Conservation (phyloP, 768 basidiomycete genomes). For the Mycena latifolia region DNA sequence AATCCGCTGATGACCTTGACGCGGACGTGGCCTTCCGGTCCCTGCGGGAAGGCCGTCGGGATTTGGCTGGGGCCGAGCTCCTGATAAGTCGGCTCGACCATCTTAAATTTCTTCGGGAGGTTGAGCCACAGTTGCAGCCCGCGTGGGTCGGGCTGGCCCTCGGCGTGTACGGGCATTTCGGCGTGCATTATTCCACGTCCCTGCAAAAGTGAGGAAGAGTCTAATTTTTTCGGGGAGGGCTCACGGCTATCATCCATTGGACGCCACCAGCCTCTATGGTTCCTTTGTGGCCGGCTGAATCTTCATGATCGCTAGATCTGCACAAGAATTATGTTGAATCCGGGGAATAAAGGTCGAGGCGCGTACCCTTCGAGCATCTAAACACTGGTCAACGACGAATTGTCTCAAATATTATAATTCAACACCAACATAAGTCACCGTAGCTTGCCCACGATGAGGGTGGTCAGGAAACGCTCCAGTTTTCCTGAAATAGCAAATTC, state of each 20-base stretch:
- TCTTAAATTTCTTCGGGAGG: slow-evolving; percentile 84
- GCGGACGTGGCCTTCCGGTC: slow-evolving; percentile 72
- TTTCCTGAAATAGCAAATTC: slow-evolving; percentile 54
- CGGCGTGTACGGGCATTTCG: slow-evolving; percentile 87
- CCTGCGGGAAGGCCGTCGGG: slow-evolving; percentile 79
- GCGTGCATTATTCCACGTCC: slow-evolving; percentile 84
- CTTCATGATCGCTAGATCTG: slow-evolving; percentile 86
- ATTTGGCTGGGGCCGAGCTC: slow-evolving; percentile 78
- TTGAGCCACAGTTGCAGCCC: slow-evolving; percentile 94
- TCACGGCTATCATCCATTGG: slow-evolving; percentile 84
- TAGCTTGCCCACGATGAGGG: slow-evolving; percentile 91
- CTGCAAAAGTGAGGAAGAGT: slow-evolving; percentile 38
- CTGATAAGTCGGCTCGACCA: slow-evolving; percentile 89
- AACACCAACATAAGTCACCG: slow-evolving; percentile 73
- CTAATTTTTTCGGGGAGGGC: background rate
- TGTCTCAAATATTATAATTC: background rate
- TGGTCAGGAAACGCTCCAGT: slow-evolving; percentile 82
- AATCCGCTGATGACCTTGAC: slow-evolving; percentile 92
- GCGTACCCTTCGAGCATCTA: slow-evolving; percentile 80
- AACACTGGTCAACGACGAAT: background rate
- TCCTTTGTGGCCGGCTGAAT: slow-evolving; percentile 89
- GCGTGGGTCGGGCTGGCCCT: slow-evolving; percentile 76
- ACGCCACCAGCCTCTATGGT: slow-evolving; percentile 86
- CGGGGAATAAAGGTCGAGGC: background rate
- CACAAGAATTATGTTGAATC: background rate